Percentiles rank a stretch among this genome's conserved stretches.
Evolutionary conservation across 1,139 yeast species (phyloP).

Genomic region (Yamadazyma friedrichii): DNA sequence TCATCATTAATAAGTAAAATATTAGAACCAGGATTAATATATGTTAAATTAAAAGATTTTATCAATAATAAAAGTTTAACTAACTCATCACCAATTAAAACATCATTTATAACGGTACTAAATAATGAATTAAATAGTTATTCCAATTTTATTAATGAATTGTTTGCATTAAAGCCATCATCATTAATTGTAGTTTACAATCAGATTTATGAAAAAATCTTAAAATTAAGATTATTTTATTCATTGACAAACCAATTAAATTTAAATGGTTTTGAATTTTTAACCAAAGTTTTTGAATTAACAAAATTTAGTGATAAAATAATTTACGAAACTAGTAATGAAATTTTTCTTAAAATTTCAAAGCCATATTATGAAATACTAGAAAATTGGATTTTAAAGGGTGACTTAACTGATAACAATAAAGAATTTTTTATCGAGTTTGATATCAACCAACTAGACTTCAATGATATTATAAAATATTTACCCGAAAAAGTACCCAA

Average conservation of each 20-base stretch:
- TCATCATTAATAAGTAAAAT: conserved; percentile 57
- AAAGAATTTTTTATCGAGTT: conserved; percentile 69
- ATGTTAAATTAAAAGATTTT: conserved; percentile 38
- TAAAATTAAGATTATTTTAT: conserved; percentile 56
- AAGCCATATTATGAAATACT: conserved; percentile 64
- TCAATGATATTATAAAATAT: conserved; percentile 37
- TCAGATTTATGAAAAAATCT: conserved; percentile 44
- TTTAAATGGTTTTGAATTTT: conserved; percentile 52
- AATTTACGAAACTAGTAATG: conserved; percentile 41
- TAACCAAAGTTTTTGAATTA: conserved; percentile 52
- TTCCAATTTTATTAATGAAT: conserved; percentile 50
- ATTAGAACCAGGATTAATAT: conserved; percentile 74
- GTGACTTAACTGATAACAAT: conserved; percentile 55
- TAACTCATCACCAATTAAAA: conserved; percentile 53
- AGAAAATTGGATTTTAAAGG: conserved; percentile 67
- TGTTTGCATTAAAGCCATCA: conserved; percentile 40
- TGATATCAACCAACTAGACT: conserved; percentile 27
- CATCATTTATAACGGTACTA: conserved; percentile 61
- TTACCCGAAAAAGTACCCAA: conserved; percentile 52
- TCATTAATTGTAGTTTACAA: conserved; percentile 43
- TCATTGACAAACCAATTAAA: conserved; percentile 37
- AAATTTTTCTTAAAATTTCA: conserved; percentile 49
- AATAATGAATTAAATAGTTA: conserved; percentile 55
- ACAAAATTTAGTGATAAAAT: conserved; percentile 63
- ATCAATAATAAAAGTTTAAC: conserved; percentile 1